These are phyloP conservation scores for Peronospora belbahrii DNA, from an alignment of 352 stramenopile species.

Conservation along the genomic window DNA sequence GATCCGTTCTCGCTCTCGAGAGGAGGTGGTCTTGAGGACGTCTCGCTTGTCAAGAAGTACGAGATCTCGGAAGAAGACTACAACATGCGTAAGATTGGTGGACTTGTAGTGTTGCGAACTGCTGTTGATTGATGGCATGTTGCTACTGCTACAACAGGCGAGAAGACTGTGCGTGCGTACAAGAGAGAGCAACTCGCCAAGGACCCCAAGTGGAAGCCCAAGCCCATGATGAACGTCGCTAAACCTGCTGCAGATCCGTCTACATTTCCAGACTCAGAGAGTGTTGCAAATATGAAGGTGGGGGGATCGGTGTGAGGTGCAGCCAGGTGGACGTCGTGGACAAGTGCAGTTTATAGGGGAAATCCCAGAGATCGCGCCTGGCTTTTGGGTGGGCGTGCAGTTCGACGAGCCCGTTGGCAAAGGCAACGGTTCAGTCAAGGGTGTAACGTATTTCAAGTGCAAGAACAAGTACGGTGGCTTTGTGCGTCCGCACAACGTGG, in stretches of 20 bases:
- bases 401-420: constrained; percentile 96
- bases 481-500: constrained; percentile 91
- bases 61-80: constrained; percentile 98
- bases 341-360: constrained; percentile 89
- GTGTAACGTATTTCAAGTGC: constrained; percentile 90
- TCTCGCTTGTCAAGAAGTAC: constrained; percentile 96
- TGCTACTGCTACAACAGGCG: constrained; percentile 32
- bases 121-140: not conserved
- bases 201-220: constrained; percentile 93
- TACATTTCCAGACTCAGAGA: constrained; percentile 48
- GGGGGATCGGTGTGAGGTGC: constrained; percentile 95
- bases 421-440: constrained; percentile 89
- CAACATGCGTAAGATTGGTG: constrained; percentile 81
- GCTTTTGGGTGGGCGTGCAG: constrained; percentile 92
- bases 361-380: constrained; percentile 83
- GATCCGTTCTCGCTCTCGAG: constrained; percentile 94
- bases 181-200: constrained; percentile 92
- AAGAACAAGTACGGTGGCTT: constrained; percentile 90
- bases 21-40: constrained; percentile 94
- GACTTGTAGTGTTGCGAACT: not conserved
- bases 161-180: constrained; percentile 96
- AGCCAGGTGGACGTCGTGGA: constrained; percentile 91
- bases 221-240: constrained; percentile 54
- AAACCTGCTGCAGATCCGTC: constrained; percentile 29
- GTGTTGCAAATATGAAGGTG: constrained; percentile 81